phyloP scores from a whole-genome alignment of 495 filamentous ascomycete species.

The Chaetomium tenue region DNA sequence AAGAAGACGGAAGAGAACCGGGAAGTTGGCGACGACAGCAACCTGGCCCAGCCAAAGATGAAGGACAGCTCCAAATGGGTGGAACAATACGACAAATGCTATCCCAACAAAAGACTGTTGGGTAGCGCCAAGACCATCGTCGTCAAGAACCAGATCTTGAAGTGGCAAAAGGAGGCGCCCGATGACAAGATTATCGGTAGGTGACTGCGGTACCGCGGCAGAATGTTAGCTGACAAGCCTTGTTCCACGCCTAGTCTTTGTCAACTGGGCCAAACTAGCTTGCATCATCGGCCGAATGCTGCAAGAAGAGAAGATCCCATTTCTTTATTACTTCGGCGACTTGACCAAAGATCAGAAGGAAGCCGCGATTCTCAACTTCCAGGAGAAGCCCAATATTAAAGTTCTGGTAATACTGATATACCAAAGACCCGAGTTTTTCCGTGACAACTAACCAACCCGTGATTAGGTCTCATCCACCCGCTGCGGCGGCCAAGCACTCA shows the following conservation, averaged over 20 bases:
- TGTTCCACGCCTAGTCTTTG: slow-evolving; percentile 6
- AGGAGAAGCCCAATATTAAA: slow-evolving; percentile 3
- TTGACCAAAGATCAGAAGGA: background rate
- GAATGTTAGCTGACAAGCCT: background rate
- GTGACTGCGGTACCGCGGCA: background rate
- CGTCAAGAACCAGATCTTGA: slow-evolving; percentile 7
- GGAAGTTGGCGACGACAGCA: slow-evolving; percentile 5
- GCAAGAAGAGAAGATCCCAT: slow-evolving; percentile 1
- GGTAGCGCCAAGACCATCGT: slow-evolving; percentile 9
- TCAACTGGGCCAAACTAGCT: slow-evolving; percentile 15
- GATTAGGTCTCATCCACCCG: slow-evolving; percentile 16
- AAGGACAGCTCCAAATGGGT: slow-evolving; percentile 13
- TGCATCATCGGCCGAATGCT: slow-evolving; percentile 20
- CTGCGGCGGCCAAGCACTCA: slow-evolving; percentile 14
- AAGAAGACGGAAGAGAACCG: background rate
- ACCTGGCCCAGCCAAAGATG: slow-evolving; percentile 7
- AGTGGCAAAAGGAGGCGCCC: slow-evolving; percentile 6
- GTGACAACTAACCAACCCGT: background rate
- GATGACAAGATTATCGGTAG: slow-evolving; percentile 13
- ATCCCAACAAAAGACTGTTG: background rate
- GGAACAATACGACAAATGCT: slow-evolving; percentile 1
- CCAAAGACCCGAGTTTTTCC: too few relatives aligned
- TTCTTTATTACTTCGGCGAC: slow-evolving; percentile 24
- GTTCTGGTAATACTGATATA: background rate
- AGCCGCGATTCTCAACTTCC: slow-evolving; percentile 1